phyloP scores from a whole-genome alignment of 2,329 filamentous ascomycete genomes.

The Nothomitra cinnamomea region DNA sequence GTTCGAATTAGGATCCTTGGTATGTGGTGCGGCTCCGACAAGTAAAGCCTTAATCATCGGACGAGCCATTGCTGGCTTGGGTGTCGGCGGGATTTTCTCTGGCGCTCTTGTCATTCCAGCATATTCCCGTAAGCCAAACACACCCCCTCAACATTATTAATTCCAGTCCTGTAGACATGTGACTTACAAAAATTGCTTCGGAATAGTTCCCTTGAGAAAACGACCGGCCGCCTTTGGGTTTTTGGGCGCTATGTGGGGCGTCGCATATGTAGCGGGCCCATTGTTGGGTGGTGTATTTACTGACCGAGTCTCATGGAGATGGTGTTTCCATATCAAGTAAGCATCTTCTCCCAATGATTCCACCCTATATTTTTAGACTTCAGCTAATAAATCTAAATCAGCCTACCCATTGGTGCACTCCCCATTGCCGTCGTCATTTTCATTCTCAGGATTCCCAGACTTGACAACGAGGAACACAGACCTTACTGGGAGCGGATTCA shows the following conservation, averaged over 20 bases:
- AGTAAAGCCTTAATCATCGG: conserved; percentile 23
- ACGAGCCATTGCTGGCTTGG: conserved; percentile 22
- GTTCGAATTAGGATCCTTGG: conserved; percentile 26
- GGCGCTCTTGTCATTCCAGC: conserved; percentile 18
- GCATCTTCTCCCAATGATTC: background rate
- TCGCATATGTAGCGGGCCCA: conserved; percentile 11
- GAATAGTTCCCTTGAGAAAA: conserved; percentile 7
- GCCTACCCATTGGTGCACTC: conserved; percentile 6
- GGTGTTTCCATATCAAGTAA: conserved; percentile 13
- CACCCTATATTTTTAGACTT: background rate
- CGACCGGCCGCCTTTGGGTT: conserved; percentile 7
- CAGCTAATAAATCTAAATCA: background rate
- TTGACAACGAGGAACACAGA: background rate
- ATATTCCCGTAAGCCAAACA: background rate
- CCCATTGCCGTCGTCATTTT: conserved; percentile 5
- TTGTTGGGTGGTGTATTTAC: conserved; percentile 14
- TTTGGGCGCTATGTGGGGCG: conserved; percentile 6
- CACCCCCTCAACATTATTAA: conserved; percentile 1
- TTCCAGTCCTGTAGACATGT: too few relatives aligned
- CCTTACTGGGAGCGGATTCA: background rate
- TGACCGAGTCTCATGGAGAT: conserved; percentile 9
- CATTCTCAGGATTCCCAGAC: conserved; percentile 3
- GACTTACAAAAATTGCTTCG: conserved; percentile 3
- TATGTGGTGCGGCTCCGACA: conserved; percentile 24
- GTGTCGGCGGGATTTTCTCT: conserved; percentile 19